Percentiles rank a stretch among this genome's conserved stretches.
These are phyloP conservation scores for Crithidia thermophila DNA, from an alignment of 208 protist genomes.

Conservation along the genomic window DNA sequence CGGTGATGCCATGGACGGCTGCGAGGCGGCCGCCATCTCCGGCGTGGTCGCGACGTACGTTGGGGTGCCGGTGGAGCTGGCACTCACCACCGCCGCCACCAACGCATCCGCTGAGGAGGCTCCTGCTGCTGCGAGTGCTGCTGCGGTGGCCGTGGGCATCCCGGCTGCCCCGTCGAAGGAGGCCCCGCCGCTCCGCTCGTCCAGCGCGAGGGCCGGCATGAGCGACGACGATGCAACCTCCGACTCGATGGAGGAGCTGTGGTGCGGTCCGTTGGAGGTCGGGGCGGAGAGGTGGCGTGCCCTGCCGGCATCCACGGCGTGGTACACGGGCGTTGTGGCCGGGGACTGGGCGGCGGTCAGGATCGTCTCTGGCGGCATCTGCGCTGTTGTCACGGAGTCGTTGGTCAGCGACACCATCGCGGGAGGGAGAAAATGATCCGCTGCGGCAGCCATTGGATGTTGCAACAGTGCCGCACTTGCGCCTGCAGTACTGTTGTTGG, in stretches of 20 bases:
- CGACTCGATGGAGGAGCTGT: no score
- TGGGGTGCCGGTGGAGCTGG: conserved; percentile 1
- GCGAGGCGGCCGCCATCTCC: not conserved
- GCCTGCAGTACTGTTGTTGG: not conserved
- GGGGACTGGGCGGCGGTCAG: conserved; percentile 16
- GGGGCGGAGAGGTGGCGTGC: not conserved
- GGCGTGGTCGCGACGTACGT: not conserved
- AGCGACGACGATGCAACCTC: no score
- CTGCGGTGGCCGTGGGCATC: not conserved
- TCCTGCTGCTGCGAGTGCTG: not conserved
- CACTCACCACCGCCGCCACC: conserved; percentile 4
- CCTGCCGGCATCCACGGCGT: not conserved
- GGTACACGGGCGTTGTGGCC: conserved; percentile 1
- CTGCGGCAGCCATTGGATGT: not conserved
- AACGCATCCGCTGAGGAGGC: not conserved
- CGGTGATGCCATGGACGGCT: no score
- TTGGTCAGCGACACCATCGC: not conserved
- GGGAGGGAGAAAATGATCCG: conserved; percentile 21
- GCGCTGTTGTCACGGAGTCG: conserved; percentile 3
- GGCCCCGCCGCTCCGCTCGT: not conserved
- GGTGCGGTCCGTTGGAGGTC: not conserved
- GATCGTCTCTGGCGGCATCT: conserved; percentile 13
- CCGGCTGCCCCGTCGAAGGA: conserved; percentile 1
- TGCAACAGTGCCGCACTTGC: no score
- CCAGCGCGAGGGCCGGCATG: no score